Evolutionary conservation across 2,329 filamentous ascomycete species (phyloP).

Genomic region (Apiospora marii): DNA sequence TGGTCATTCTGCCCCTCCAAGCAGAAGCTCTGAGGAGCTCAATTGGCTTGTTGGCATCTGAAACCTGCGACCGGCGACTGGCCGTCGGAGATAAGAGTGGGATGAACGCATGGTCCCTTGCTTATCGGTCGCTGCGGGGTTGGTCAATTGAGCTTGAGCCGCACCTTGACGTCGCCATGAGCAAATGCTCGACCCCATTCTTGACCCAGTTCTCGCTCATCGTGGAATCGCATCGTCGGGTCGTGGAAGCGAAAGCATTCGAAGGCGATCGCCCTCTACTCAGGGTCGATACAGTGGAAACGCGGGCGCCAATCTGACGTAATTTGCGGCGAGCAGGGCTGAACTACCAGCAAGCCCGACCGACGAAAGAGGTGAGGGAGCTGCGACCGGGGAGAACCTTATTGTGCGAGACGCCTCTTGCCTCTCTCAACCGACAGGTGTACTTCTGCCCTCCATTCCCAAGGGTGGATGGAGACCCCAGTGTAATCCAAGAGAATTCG

Average conservation of each 20-base stretch:
- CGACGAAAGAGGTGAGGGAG: neutral
- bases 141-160: conserved; percentile 6
- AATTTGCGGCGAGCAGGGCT: conserved; percentile 8
- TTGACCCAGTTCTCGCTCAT: neutral
- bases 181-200: neutral
- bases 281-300: neutral
- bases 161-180: conserved; percentile 15
- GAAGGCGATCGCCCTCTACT: neutral
- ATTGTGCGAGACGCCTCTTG: neutral
- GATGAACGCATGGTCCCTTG: conserved; percentile 14
- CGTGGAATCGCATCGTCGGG: conserved; percentile 18
- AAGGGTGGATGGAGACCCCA: neutral
- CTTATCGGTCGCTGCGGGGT: conserved; percentile 15
- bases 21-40: neutral
- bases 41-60: neutral
- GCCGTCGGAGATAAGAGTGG: neutral
- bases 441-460: neutral
- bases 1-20: neutral
- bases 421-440: neutral
- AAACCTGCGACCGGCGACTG: neutral
- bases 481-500: neutral
- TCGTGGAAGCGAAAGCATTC: neutral
- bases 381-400: neutral
- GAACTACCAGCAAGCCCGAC: neutral
- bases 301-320: neutral